These are phyloP conservation scores for Chlamydomonas incerta DNA, from an alignment of 139 green algal genomes.

Conservation along the genomic window DNA sequence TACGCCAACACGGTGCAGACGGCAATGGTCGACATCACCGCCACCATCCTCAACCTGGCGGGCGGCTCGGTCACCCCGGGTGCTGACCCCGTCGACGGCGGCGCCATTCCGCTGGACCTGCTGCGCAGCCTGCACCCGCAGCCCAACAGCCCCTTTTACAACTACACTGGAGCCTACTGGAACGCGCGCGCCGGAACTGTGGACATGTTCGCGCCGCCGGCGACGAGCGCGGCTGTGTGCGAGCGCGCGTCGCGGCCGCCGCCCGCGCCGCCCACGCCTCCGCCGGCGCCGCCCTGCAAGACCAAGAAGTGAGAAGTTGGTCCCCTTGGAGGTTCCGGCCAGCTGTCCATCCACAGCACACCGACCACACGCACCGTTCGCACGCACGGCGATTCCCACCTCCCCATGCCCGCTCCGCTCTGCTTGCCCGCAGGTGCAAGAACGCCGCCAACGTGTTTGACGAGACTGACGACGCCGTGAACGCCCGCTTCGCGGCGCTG, in stretches of 20 bases:
- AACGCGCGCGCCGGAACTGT: not conserved
- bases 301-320: not conserved
- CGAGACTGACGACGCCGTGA: not conserved
- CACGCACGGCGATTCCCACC: too few relatives aligned
- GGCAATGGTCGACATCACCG: slow-evolving; percentile 28
- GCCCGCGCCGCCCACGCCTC: not conserved
- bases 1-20: slow-evolving; percentile 3
- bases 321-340: too few relatives aligned
- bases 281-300: not conserved
- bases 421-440: too few relatives aligned
- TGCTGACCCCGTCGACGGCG: not conserved
- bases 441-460: not conserved
- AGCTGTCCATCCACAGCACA: too few relatives aligned
- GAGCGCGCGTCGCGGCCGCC: not conserved
- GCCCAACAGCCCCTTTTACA: slow-evolving; percentile 10
- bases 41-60: slow-evolving; percentile 5
- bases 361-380: too few relatives aligned
- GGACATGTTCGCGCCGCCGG: not conserved
- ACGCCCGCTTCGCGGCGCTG: not conserved
- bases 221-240: not conserved
- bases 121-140: not conserved
- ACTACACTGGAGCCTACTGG: not conserved
- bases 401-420: too few relatives aligned
- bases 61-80: not conserved
- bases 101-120: not conserved